Evolutionary conservation across 2,329 filamentous ascomycete species (phyloP).

Genomic region (Bipolaris cookei): DNA sequence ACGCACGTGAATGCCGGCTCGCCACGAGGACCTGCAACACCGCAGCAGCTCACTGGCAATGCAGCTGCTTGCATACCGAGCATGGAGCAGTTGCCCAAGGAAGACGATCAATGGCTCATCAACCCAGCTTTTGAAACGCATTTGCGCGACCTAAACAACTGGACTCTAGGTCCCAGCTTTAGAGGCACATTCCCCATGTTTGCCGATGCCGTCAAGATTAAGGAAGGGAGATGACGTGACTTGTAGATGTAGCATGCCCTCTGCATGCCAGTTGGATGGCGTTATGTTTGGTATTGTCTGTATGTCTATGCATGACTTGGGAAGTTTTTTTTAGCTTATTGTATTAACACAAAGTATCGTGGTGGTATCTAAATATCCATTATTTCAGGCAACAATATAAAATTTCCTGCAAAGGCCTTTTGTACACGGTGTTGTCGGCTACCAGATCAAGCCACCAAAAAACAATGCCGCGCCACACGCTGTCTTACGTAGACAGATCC

Average conservation of each 20-base stretch:
- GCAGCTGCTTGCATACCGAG: constrained; percentile 25
- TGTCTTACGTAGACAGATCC: too few species aligned
- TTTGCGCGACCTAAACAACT: constrained; percentile 75
- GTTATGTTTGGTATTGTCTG: constrained; percentile 8
- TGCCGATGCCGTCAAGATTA: constrained; percentile 42
- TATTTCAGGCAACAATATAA: background rate
- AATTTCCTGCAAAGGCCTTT: background rate
- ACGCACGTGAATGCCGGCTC: constrained; percentile 40
- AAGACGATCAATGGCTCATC: constrained; percentile 71
- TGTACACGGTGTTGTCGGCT: background rate
- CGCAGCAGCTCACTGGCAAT: constrained; percentile 22
- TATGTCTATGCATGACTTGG: background rate
- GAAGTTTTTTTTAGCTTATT: background rate
- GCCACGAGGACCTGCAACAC: constrained; percentile 33
- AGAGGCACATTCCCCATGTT: constrained; percentile 67
- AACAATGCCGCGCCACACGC: too few species aligned
- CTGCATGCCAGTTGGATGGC: constrained; percentile 6
- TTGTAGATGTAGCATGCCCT: constrained; percentile 18
- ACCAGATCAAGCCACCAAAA: background rate
- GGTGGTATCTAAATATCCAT: constrained; percentile 1
- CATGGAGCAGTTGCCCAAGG: constrained; percentile 26
- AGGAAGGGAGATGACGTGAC: constrained; percentile 30
- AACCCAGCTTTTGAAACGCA: constrained; percentile 89
- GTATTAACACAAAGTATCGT: constrained; percentile 12
- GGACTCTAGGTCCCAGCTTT: constrained; percentile 77